phyloP scores from a whole-genome alignment of 2,329 filamentous ascomycete genomes.

The Aureobasidium sp. region DNA sequence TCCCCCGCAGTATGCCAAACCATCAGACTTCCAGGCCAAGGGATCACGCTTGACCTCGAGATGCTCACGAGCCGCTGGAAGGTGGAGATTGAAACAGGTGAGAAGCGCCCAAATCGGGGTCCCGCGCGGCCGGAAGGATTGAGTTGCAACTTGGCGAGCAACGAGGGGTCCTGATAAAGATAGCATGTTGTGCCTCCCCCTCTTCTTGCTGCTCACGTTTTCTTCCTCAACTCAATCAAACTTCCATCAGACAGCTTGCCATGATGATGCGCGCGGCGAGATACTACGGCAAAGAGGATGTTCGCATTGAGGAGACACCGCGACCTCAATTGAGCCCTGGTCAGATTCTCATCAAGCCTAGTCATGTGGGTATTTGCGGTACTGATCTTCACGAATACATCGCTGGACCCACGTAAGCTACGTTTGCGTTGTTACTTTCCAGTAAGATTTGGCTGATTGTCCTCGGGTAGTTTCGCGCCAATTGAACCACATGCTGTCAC shows the following conservation, averaged over 20 bases:
- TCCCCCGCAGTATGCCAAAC: too few relatives aligned
- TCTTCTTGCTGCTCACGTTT: neutral
- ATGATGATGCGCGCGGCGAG: conserved; percentile 46
- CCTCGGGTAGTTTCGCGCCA: conserved; percentile 41
- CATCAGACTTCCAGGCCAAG: neutral
- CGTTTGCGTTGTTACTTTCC: neutral
- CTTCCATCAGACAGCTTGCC: neutral
- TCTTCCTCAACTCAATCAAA: neutral
- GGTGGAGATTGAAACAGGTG: too few relatives aligned
- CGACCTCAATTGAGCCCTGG: conserved; percentile 42
- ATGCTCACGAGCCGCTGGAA: neutral
- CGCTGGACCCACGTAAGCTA: conserved; percentile 31
- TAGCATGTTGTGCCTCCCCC: neutral
- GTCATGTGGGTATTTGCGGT: conserved; percentile 5
- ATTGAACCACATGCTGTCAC: conserved; percentile 51
- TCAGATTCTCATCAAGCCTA: conserved; percentile 36
- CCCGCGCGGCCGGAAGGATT: conserved; percentile 7
- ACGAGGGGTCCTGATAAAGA: neutral
- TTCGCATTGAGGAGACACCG: conserved; percentile 47
- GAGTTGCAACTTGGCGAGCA: neutral
- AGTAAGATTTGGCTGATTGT: conserved; percentile 22
- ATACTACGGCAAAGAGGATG: conserved; percentile 50
- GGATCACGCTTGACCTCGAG: neutral
- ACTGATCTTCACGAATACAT: conserved; percentile 40
- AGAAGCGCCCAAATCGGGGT: neutral